Evolutionary conservation across 371 early-diverging fungal genomes (phyloP).

Genomic region (Choanephora cucurbitarum): DNA sequence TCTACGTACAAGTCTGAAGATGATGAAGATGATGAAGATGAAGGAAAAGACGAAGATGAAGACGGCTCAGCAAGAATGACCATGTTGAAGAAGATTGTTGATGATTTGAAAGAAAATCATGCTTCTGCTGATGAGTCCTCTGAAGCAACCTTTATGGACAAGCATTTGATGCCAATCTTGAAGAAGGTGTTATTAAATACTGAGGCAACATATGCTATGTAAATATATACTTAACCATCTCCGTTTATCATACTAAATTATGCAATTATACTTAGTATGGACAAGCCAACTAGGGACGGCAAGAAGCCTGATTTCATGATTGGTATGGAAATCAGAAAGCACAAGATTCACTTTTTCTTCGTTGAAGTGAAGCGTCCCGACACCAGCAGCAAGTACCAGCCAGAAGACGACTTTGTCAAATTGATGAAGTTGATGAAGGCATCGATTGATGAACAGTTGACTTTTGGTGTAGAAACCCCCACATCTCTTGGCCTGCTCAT

Average conservation of each 20-base stretch:
- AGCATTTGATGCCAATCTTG: background rate
- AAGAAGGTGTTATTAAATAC: background rate
- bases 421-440: background rate
- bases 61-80: background rate
- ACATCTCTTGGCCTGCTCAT: background rate
- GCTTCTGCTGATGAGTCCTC: background rate
- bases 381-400: background rate
- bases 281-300: background rate
- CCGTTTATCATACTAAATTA: background rate
- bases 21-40: background rate
- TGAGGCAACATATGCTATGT: conserved; percentile 2
- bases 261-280: background rate
- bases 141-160: background rate
- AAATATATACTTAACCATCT: conserved; percentile 1
- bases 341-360: conserved; percentile 1
- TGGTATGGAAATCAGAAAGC: background rate
- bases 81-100: background rate
- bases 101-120: background rate
- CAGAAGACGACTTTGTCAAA: conserved; percentile 2
- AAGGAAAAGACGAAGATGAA: background rate
- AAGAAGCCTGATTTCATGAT: background rate
- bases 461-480: background rate
- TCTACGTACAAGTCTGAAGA: background rate
- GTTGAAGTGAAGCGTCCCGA: conserved; percentile 1
- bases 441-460: background rate